These are phyloP conservation scores for Mrakia blollopis DNA, from an alignment of 768 basidiomycete species.

Conservation along the genomic window DNA sequence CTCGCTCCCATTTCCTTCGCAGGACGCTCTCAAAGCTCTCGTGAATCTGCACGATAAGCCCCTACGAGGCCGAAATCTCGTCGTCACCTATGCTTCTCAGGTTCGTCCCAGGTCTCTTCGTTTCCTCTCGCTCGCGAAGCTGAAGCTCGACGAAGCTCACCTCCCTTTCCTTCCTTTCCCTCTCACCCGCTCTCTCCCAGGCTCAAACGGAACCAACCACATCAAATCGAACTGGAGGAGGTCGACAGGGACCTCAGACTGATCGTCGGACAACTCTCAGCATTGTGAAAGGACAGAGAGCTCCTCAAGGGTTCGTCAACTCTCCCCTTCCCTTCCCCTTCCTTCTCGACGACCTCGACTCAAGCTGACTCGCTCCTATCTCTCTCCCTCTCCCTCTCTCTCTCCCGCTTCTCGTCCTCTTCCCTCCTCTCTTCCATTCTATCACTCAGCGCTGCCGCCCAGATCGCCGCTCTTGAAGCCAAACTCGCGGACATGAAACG, in stretches of 20 bases:
- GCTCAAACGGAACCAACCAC: constrained; percentile 16
- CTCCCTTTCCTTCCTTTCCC: background rate
- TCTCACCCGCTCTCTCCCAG: background rate
- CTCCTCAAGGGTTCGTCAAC: constrained; percentile 52
- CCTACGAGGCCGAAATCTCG: constrained; percentile 76
- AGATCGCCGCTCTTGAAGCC: constrained; percentile 94
- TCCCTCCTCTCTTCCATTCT: too few species aligned
- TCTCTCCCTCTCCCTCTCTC: constrained; percentile 2
- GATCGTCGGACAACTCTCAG: constrained; percentile 73
- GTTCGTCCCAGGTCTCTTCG: constrained; percentile 43
- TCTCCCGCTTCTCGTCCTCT: background rate
- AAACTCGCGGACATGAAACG: constrained; percentile 75
- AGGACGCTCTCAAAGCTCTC: constrained; percentile 83
- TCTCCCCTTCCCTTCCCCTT: constrained; percentile 14
- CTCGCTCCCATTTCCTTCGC: background rate
- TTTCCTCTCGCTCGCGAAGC: background rate
- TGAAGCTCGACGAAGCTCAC: background rate
- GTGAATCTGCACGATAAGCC: constrained; percentile 68
- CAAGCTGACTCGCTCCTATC: background rate
- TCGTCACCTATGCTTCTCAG: constrained; percentile 89
- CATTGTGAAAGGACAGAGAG: constrained; percentile 66
- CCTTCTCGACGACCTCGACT: background rate
- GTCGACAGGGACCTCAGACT: constrained; percentile 30
- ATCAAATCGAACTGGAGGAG: constrained; percentile 11
- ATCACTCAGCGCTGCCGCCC: constrained; percentile 62